A percentile compares a stretch with the other conserved stretches of the same genome.
These are phyloP conservation scores for Alternaria sp. DNA, from an alignment of 2,329 filamentous ascomycete genomes.

Conservation along the genomic window DNA sequence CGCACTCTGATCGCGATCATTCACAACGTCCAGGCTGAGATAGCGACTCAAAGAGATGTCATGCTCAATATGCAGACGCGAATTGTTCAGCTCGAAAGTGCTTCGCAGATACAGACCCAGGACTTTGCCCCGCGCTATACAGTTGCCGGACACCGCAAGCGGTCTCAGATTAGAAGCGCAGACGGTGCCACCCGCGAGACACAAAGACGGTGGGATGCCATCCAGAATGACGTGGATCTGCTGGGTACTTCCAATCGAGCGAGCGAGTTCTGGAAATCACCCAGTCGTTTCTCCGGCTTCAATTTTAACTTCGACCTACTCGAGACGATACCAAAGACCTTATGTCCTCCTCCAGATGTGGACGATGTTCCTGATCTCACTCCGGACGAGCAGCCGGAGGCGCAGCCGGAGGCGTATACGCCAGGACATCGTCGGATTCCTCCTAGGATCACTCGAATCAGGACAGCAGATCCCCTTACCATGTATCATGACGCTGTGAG, in stretches of 20 bases:
- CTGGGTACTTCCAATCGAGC: constrained; percentile 39
- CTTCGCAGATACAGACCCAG: constrained; percentile 7
- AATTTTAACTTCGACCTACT: constrained; percentile 37
- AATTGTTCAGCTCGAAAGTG: constrained; percentile 38
- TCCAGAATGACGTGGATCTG: constrained; percentile 40
- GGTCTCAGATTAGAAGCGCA: constrained; percentile 21
- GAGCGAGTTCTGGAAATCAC: constrained; percentile 38
- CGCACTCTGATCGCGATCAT: constrained; percentile 41
- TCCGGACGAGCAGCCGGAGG: constrained; percentile 16
- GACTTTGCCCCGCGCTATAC: neutral
- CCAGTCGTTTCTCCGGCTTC: constrained; percentile 38
- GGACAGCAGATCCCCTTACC: constrained; percentile 16
- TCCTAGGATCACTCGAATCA: constrained; percentile 14
- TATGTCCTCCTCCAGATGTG: constrained; percentile 31
- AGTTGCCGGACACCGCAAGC: neutral
- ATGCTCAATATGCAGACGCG: constrained; percentile 44
- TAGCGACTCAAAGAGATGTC: constrained; percentile 36
- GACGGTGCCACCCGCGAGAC: constrained; percentile 24
- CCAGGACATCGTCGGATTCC: constrained; percentile 5
- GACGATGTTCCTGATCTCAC: constrained; percentile 33
- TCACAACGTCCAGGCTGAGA: constrained; percentile 40
- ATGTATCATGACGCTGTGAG: constrained; percentile 20
- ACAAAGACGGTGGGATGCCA: constrained; percentile 40
- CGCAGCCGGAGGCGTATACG: constrained; percentile 4
- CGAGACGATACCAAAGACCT: constrained; percentile 13